Conservation (phyloP, 78 protist genomes). For the Trichosphaerium sp. region DNA sequence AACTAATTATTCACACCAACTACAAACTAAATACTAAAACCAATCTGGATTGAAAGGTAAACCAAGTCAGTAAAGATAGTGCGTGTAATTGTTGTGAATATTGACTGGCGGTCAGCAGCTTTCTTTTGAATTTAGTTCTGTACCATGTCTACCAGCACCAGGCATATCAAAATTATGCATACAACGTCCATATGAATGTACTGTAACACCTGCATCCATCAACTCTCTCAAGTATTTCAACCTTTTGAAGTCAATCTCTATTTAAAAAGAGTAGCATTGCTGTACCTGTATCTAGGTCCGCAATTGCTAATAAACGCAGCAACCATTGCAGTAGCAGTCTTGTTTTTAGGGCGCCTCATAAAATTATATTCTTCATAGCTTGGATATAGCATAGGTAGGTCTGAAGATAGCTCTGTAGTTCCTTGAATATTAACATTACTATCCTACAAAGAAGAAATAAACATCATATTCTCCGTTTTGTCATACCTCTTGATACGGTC, state of each 20-base stretch:
- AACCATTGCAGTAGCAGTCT: slow-evolving; percentile 17
- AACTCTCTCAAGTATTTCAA: slow-evolving; percentile 15
- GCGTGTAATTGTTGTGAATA: too few species aligned
- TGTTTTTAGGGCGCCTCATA: slow-evolving; percentile 1
- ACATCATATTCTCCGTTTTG: too few species aligned
- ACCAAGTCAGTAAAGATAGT: too few species aligned
- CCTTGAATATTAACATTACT: too few species aligned
- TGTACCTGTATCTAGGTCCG: neutral
- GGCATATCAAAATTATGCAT: neutral
- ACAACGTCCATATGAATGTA: slow-evolving; percentile 41
- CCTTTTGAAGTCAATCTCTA: neutral
- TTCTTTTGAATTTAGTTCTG: neutral
- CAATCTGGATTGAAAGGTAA: too few species aligned
- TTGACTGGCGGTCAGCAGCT: too few species aligned
- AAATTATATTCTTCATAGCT: slow-evolving; percentile 28
- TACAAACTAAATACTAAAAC: too few species aligned
- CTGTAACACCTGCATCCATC: neutral
- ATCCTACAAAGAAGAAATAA: too few species aligned
- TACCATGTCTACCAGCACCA: neutral
- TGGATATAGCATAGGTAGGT: slow-evolving; percentile 28
- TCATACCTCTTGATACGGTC: too few species aligned
- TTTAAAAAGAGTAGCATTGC: too few species aligned
- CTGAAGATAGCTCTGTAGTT: too few species aligned
- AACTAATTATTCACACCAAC: too few species aligned
- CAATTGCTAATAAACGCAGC: slow-evolving; percentile 47